These are phyloP conservation scores for Wallacemonas sp. DNA, from an alignment of 208 protist genomes.

Conservation along the genomic window DNA sequence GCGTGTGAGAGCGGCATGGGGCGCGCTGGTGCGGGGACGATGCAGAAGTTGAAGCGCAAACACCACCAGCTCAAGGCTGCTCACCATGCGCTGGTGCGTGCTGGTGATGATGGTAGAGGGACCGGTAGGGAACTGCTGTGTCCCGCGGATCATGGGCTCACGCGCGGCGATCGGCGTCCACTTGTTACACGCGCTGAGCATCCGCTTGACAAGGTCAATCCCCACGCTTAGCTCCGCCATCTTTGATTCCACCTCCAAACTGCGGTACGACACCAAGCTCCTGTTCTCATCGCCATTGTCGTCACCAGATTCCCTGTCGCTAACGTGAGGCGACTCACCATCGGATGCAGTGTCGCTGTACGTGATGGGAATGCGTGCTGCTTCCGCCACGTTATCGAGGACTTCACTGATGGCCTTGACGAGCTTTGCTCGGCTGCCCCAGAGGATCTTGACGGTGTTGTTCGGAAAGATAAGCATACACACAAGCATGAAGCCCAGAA, in stretches of 20 bases:
- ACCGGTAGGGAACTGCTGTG: conserved; percentile 12
- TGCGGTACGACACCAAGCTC: no score
- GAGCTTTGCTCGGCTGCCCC: conserved; percentile 34
- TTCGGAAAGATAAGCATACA: conserved; percentile 62
- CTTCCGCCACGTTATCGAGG: conserved; percentile 29
- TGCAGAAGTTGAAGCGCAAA: conserved; percentile 36
- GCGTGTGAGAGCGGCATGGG: not conserved
- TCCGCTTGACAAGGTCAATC: conserved; percentile 9
- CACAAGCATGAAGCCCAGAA: conserved; percentile 45
- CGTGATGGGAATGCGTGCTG: conserved; percentile 10
- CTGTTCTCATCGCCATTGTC: not conserved
- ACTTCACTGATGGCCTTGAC: conserved; percentile 29
- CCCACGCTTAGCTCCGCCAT: conserved; percentile 31
- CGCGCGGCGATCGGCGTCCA: conserved; percentile 27
- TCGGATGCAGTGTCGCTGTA: conserved; percentile 1
- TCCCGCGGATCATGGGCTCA: conserved; percentile 24
- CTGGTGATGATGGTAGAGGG: conserved; percentile 13
- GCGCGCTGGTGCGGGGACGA: conserved; percentile 14
- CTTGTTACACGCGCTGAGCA: conserved; percentile 29
- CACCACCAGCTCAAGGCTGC: conserved; percentile 22
- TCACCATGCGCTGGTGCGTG: conserved; percentile 21
- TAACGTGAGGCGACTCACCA: not conserved
- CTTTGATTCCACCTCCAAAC: not conserved
- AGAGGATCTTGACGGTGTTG: conserved; percentile 56
- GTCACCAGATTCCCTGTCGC: not conserved